Conservation (phyloP, 2,329 filamentous ascomycete species). For the Botryotinia convoluta region DNA sequence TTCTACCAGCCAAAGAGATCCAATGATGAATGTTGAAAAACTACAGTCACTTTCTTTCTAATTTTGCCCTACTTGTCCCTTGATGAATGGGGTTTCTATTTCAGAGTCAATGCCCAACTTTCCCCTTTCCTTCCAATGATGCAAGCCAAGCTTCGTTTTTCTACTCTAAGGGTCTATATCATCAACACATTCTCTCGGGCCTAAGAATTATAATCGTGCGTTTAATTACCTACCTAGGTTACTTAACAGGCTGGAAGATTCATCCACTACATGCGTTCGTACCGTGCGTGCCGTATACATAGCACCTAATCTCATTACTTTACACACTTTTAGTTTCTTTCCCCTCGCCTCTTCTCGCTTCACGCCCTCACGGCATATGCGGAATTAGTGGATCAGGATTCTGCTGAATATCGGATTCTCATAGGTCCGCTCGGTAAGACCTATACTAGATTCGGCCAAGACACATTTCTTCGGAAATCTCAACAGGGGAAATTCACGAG, state of each 20-base stretch:
- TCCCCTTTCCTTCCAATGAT: neutral
- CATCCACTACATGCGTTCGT: neutral
- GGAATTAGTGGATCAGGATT: neutral
- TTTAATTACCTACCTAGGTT: neutral
- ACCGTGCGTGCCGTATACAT: neutral
- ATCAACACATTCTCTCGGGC: neutral
- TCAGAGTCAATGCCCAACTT: neutral
- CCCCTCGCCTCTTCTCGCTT: slow-evolving; percentile 1
- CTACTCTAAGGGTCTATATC: neutral
- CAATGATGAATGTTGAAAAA: neutral
- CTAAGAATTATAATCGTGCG: neutral
- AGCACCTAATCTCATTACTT: neutral
- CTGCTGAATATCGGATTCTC: too few relatives aligned
- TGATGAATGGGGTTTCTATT: neutral
- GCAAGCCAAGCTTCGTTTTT: neutral
- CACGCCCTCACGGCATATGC: neutral
- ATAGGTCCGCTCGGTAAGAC: slow-evolving; percentile 6
- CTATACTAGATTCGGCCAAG: neutral
- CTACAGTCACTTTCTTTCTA: too few relatives aligned
- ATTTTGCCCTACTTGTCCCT: too few relatives aligned
- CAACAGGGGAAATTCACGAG: neutral
- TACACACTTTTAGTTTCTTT: neutral
- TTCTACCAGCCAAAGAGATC: neutral
- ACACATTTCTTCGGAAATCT: neutral
- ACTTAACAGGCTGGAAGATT: neutral